Evolutionary conservation across 768 basidiomycete genomes (phyloP), one percentile per base, ranked within the genome.

Genomic region (Hypholoma fasciculare): DNA sequence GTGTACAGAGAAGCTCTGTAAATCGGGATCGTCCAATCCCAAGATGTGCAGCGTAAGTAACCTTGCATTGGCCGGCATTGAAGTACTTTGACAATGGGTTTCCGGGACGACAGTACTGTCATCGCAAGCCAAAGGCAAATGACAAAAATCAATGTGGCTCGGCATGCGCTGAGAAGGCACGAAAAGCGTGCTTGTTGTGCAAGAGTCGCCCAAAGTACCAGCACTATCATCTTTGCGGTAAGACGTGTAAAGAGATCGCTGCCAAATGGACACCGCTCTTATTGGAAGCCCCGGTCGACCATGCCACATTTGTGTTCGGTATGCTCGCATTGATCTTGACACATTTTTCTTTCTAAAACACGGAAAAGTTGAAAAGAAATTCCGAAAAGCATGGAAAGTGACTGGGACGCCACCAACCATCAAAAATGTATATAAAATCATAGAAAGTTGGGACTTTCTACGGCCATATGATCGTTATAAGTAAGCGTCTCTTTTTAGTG

Each of bases 401-500:
- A 59, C 52, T 12, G 17, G 17, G 40, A 58, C 39, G 6, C 52
- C 61, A 20, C 67, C 67, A n/a, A 19, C 60, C 0, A 60, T 73
- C 52, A 69, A 64, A 56, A 66, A 63, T 27, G 61, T 73, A 4
- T 72, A 64, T 62, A 73, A 71, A 62, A 67, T 73, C 23, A 63
- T 71, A 11, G 71, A 73, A 56, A 62, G 62, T 56, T 61, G 57
- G 19, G 56, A 52, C 14, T 66, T 69, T 36, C 54, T 67, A 0
- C 57, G 56, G 14, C 69, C 68, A 5, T 69, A 69, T 34, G 66
- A 69, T 37, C 54, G 57, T 55, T 69, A 69, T 57, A 69, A 69
- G 68, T 67, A 14, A 17, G 40, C 3, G 60, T 61, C 16, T 13
- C 27, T 52, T 38, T 54, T 52, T n/a, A n/a, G n/a, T n/a, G n/a